phyloP scores from a whole-genome alignment of 192 early-diverging fungal genomes.

The Polychytrium aggregatum region DNA sequence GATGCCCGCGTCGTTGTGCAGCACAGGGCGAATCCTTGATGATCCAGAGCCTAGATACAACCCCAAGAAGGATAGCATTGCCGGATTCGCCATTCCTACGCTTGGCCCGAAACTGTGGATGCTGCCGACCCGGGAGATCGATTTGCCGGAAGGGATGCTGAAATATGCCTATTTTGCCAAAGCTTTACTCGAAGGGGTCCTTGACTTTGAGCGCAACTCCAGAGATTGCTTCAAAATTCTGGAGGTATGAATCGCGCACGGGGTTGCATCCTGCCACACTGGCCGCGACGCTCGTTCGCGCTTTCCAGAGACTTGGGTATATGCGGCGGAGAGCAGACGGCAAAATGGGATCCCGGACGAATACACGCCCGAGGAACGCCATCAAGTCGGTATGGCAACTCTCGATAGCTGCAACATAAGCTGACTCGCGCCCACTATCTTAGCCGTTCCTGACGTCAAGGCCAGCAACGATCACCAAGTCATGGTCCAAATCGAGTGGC shows the following conservation, averaged over 20 bases:
- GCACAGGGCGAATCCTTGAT: conserved; percentile 61
- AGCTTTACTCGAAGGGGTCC: conserved; percentile 34
- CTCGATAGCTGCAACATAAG: no score
- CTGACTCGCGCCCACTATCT: no score
- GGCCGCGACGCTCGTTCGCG: background rate
- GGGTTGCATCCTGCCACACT: background rate
- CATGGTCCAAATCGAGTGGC: conserved; percentile 26
- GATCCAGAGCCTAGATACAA: conserved; percentile 63
- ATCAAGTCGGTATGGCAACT: no score
- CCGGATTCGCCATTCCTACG: conserved; percentile 27
- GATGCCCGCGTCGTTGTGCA: conserved; percentile 56
- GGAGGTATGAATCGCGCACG: conserved; percentile 7
- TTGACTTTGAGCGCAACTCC: no score
- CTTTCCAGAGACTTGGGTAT: no score
- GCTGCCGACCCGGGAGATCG: conserved; percentile 27
- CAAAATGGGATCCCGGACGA: no score
- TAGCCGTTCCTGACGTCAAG: conserved; percentile 25
- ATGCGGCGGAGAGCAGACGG: no score
- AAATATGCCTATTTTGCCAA: conserved; percentile 31
- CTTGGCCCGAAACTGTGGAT: conserved; percentile 46
- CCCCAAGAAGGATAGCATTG: conserved; percentile 18
- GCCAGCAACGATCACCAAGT: conserved; percentile 29
- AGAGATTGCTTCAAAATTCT: conserved; percentile 10
- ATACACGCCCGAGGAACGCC: no score
- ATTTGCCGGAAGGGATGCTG: conserved; percentile 12